Percentiles rank a stretch among this genome's conserved stretches.
phyloP scores from a whole-genome alignment of 768 basidiomycete genomes.

The Mycena chlorophos region DNA sequence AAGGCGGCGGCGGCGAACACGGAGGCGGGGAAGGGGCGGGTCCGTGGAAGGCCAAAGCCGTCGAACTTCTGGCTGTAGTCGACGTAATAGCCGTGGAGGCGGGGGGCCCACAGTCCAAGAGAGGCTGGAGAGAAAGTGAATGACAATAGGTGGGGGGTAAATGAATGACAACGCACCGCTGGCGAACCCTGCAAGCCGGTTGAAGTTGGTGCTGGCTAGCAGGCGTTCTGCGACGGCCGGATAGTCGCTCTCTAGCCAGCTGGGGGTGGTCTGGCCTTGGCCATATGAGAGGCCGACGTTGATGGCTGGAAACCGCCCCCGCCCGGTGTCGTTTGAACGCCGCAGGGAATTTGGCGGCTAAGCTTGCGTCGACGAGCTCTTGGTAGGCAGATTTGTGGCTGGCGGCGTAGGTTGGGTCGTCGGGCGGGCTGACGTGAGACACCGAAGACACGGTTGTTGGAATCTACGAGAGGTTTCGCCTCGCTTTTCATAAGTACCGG shows the following conservation, averaged over 20 bases:
- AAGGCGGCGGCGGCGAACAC: constrained; percentile 28
- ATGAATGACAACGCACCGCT: constrained; percentile 6
- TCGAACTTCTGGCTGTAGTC: background rate
- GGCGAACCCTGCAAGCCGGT: constrained; percentile 14
- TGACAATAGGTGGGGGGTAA: background rate
- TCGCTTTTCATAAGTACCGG: background rate
- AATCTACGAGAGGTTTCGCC: background rate
- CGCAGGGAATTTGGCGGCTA: background rate
- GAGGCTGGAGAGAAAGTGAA: background rate
- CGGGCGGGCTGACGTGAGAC: background rate
- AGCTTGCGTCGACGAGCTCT: background rate
- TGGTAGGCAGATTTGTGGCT: background rate
- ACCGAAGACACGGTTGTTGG: background rate
- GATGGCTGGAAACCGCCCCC: background rate
- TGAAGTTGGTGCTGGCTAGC: background rate
- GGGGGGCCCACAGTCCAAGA: constrained; percentile 13
- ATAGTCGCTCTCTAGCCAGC: background rate
- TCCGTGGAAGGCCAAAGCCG: background rate
- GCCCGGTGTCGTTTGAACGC: background rate
- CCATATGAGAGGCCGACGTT: background rate
- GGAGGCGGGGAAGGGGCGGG: background rate
- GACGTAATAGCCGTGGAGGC: constrained; percentile 11
- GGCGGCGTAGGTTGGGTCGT: background rate
- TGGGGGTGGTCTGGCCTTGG: background rate
- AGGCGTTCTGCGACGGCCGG: background rate